Evolutionary conservation across 2,329 filamentous ascomycete genomes (phyloP).

Genomic region (Aureobasidium sp.): DNA sequence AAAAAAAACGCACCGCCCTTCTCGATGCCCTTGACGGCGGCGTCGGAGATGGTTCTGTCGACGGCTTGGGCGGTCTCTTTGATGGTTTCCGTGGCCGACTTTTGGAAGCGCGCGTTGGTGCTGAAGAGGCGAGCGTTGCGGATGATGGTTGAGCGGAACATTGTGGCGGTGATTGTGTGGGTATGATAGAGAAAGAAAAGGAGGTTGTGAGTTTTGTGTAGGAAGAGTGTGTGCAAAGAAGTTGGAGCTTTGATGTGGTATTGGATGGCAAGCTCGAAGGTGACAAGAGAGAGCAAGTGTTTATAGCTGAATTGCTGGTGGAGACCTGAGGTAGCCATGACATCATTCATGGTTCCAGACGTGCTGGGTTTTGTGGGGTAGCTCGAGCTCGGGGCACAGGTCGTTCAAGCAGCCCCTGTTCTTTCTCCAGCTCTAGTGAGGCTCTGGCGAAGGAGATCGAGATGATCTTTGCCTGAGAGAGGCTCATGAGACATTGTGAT

Average conservation of each 20-base stretch:
- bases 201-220: background rate
- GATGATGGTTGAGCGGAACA: conserved; percentile 41
- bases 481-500: background rate
- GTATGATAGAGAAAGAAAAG: background rate
- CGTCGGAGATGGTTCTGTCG: conserved; percentile 49
- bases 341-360: background rate
- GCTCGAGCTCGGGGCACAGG: conserved; percentile 1
- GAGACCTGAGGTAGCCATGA: conserved; percentile 6
- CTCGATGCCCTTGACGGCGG: conserved; percentile 55
- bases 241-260: too few species aligned
- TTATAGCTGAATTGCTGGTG: conserved; percentile 7
- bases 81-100: conserved; percentile 47
- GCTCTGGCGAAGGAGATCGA: background rate
- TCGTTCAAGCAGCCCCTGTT: background rate
- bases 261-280: too few species aligned
- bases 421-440: conserved; percentile 4
- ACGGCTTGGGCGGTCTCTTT: conserved; percentile 54
- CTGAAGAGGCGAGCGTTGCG: conserved; percentile 47
- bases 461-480: background rate
- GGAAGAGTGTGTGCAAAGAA: background rate
- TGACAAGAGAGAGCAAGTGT: conserved; percentile 4
- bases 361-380: background rate
- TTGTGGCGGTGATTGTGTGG: conserved; percentile 26
- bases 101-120: conserved; percentile 43
- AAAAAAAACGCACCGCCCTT: conserved; percentile 47